phyloP scores from a whole-genome alignment of 805 yeast genomes.

The Isabelozyma heimii region DNA sequence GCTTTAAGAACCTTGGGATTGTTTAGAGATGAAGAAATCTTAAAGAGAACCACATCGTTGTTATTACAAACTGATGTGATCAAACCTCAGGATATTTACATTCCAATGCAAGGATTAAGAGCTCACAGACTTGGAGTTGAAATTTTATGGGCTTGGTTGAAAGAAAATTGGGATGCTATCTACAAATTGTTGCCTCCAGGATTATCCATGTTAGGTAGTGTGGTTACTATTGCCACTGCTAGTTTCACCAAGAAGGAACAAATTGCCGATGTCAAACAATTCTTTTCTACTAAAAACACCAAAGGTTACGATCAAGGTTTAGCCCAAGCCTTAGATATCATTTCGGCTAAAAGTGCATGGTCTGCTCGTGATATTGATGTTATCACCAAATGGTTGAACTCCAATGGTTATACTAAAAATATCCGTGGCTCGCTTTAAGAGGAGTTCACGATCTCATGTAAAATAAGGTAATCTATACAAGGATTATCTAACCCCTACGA shows the following conservation, averaged over 20 bases:
- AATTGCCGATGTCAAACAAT: conserved; percentile 46
- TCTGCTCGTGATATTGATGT: conserved; percentile 50
- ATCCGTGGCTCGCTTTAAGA: conserved; percentile 2
- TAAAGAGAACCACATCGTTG: conserved; percentile 54
- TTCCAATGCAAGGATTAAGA: conserved; percentile 75
- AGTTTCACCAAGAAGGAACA: conserved; percentile 59
- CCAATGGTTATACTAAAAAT: conserved; percentile 26
- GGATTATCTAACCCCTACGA: neutral
- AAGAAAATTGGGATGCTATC: conserved; percentile 69
- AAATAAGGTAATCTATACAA: neutral
- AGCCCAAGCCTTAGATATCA: conserved; percentile 62
- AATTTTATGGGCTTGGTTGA: conserved; percentile 72
- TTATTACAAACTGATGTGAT: conserved; percentile 57
- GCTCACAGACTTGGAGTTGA: conserved; percentile 62
- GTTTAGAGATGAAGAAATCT: conserved; percentile 50
- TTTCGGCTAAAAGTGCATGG: conserved; percentile 57
- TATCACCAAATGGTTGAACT: conserved; percentile 48
- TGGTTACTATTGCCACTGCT: conserved; percentile 60
- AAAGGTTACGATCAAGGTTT: conserved; percentile 64
- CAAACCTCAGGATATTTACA: conserved; percentile 68
- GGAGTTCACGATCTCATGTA: neutral
- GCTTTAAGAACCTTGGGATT: conserved; percentile 71
- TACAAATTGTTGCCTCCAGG: conserved; percentile 74
- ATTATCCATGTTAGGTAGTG: conserved; percentile 72
- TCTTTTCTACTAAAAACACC: conserved; percentile 54